Conservation (phyloP, 2,329 filamentous ascomycete genomes). For the Phialophora tarda region DNA sequence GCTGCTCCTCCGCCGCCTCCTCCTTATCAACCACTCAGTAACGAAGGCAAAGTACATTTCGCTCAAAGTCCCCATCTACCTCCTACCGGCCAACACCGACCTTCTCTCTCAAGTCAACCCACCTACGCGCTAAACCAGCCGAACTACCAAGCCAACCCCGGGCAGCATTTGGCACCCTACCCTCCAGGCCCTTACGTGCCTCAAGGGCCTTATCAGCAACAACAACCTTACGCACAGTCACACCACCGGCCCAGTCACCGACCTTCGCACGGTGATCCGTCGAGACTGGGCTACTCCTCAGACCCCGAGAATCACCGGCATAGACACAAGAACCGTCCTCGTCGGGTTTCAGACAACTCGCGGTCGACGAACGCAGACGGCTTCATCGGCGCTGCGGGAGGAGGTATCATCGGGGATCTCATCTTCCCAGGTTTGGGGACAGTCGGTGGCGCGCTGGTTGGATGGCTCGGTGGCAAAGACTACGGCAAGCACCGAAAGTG, state of each 20-base stretch:
- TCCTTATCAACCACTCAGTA: constrained; percentile 35
- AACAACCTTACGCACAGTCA: constrained; percentile 22
- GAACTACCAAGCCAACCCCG: constrained; percentile 24
- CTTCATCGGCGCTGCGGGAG: constrained; percentile 39
- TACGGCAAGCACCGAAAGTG: constrained; percentile 39
- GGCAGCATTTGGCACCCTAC: constrained; percentile 21
- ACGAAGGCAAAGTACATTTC: constrained; percentile 36
- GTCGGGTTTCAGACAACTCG: constrained; percentile 32
- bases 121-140: constrained; percentile 27
- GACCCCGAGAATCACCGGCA: constrained; percentile 38
- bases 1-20: constrained; percentile 36
- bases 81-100: constrained; percentile 26
- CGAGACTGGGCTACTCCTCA: constrained; percentile 35
- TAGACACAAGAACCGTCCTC: constrained; percentile 32
- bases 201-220: constrained; percentile 25
- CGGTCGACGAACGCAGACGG: constrained; percentile 37
- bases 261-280: constrained; percentile 17
- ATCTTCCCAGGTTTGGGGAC: constrained; percentile 41
- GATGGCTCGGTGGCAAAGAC: constrained; percentile 40
- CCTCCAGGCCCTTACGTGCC: constrained; percentile 27
- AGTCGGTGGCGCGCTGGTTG: constrained; percentile 39
- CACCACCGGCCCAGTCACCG: constrained; percentile 19
- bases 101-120: constrained; percentile 30
- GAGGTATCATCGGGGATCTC: constrained; percentile 39
- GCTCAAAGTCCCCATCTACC: constrained; percentile 14